phyloP scores from a whole-genome alignment of 345 rosid genomes.

The Cardamine resedifolia region DNA sequence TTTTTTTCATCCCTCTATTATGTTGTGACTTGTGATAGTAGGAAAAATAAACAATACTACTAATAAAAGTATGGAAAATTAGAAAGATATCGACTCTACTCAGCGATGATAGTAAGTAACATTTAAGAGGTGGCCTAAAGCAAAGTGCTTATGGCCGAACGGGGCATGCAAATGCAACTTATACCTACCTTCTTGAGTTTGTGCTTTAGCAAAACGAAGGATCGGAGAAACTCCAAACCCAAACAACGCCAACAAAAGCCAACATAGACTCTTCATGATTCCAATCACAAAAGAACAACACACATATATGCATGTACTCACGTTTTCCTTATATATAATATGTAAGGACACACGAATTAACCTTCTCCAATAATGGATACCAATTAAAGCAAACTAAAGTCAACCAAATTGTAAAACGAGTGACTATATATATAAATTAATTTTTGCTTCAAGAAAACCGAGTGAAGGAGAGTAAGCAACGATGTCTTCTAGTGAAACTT shows the following conservation, averaged over 20 bases:
- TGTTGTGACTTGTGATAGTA: no score
- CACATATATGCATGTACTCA: neutral
- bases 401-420: neutral
- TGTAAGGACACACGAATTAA: neutral
- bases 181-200: conserved; percentile 42
- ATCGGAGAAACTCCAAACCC: neutral
- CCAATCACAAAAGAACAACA: neutral
- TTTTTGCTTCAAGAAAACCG: neutral
- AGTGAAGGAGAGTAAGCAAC: conserved; percentile 2
- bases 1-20: no score
- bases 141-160: neutral
- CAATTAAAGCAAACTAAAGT: conserved; percentile 9
- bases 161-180: neutral
- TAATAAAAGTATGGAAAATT: no score
- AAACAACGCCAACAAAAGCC: neutral
- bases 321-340: neutral
- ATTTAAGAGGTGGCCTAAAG: neutral
- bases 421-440: neutral
- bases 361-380: neutral
- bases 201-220: conserved; percentile 27
- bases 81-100: no score
- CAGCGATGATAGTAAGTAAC: no score
- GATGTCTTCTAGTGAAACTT: conserved; percentile 12
- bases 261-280: conserved; percentile 12
- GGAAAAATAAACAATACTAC: no score